Evolutionary conservation across 2,329 filamentous ascomycete species (phyloP), one percentile per base, ranked within the genome.

Genomic region (Fusarium circinatum): DNA sequence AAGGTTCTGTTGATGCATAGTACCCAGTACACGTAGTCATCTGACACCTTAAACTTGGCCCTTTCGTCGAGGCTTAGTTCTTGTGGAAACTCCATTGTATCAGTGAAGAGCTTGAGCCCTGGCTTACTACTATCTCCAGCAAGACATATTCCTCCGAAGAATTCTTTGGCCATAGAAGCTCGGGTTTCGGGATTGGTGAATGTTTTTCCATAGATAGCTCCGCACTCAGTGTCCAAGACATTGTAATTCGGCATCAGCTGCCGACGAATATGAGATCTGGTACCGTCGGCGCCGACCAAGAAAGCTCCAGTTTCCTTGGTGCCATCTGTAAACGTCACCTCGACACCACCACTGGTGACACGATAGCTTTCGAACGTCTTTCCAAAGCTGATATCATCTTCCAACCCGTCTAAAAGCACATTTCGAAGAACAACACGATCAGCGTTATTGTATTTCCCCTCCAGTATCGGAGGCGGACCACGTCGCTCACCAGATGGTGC

Each of bases 151-250:
- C 47, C 47, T 18, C 3, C 11, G 11, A 49, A 18, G 28, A 49
- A 32, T 18, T 32, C 28, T 3, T 30, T 7, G 2, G 28, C 28
- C 8, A 49, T 6, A 6, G 22, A 18, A 7, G 3, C 5, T 49
- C 28, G 8, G 0, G 22, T 18, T 18, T 32, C 11, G 11, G 15
- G 15, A 0, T n/a, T n/a, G 1, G 3, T 32, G 11, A 32, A 49
- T 9, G 47, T 32, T 15, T 49, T 49, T 49, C 47, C 28, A n/a
- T 49, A 49, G 2, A 49, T 49, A 6, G 28, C 47, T 18, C 28
- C 28, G 3, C 47, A 49, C 47, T 32, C 28, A 12, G 28, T n/a
- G 3, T 49, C 28, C 15, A 49, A 18, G 22, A 49, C 28, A n/a
- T 8, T n/a, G 28, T n/a, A 32, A 13, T 32, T 49, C 8, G 22